Evolutionary conservation across 1,139 yeast genomes (phyloP).

Genomic region (Pichia sp.): DNA sequence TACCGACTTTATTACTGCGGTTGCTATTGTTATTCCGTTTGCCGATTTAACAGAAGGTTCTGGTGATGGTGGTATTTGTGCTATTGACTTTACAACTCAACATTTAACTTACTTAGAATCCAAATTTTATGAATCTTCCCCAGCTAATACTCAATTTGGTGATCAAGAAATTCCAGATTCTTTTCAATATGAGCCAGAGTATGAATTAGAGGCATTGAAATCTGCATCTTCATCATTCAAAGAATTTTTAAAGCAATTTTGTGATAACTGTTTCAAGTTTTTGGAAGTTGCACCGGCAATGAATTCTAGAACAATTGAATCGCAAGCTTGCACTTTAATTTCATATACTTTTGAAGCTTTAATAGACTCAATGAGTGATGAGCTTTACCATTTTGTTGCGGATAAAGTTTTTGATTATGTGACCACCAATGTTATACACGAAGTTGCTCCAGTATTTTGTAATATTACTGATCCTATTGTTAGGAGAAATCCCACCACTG

Average conservation of each 20-base stretch:
- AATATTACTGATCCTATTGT: constrained; percentile 66
- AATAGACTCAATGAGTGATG: constrained; percentile 65
- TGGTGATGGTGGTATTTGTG: constrained; percentile 45
- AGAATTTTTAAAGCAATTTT: constrained; percentile 50
- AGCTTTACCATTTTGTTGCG: constrained; percentile 48
- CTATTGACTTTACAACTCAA: constrained; percentile 65
- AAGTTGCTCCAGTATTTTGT: constrained; percentile 63
- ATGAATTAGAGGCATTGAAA: constrained; percentile 51
- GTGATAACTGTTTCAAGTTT: constrained; percentile 55
- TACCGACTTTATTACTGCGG: constrained; percentile 62
- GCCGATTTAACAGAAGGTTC: constrained; percentile 42
- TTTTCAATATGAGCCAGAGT: constrained; percentile 36
- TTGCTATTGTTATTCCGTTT: constrained; percentile 71
- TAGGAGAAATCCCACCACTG: constrained; percentile 48
- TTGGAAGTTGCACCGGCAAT: constrained; percentile 76
- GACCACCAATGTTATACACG: constrained; percentile 53
- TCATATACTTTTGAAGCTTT: constrained; percentile 65
- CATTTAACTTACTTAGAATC: constrained; percentile 50
- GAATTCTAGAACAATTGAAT: constrained; percentile 39
- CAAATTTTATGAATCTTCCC: constrained; percentile 29
- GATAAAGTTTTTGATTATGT: constrained; percentile 50
- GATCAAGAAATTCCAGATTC: constrained; percentile 19
- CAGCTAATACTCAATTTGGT: constrained; percentile 18
- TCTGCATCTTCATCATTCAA: constrained; percentile 74
- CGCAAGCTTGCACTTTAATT: constrained; percentile 48